Conservation (phyloP, 2,329 filamentous ascomycete species). For the Pseudocercospora crystallina region DNA sequence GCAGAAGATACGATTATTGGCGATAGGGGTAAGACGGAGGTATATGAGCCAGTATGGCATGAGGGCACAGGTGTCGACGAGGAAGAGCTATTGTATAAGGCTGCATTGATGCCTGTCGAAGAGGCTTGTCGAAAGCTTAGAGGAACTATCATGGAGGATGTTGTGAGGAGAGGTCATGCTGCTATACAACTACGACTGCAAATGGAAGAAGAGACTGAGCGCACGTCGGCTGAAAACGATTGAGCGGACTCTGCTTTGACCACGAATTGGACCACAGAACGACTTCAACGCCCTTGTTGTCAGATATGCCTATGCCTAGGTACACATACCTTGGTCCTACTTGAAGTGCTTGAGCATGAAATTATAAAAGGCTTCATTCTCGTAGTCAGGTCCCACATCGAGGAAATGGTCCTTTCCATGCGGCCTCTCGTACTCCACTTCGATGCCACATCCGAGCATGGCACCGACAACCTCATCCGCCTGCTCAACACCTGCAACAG, state of each 20-base stretch:
- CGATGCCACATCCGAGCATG: slow-evolving; percentile 27
- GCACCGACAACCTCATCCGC: slow-evolving; percentile 33
- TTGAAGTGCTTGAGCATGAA: slow-evolving; percentile 31
- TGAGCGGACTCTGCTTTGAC: too few relatives aligned
- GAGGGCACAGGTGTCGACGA: slow-evolving; percentile 50
- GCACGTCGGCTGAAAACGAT: too few relatives aligned
- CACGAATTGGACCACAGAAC: too few relatives aligned
- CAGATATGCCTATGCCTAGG: too few relatives aligned
- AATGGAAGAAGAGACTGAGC: slow-evolving; percentile 24
- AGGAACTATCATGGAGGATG: slow-evolving; percentile 45
- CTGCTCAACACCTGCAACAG: slow-evolving; percentile 32
- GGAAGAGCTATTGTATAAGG: slow-evolving; percentile 47
- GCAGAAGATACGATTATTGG: slow-evolving; percentile 35
- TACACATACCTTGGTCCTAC: background rate
- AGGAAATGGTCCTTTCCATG: slow-evolving; percentile 31
- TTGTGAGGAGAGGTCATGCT: slow-evolving; percentile 48
- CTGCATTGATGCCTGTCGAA: slow-evolving; percentile 42
- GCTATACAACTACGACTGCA: slow-evolving; percentile 41
- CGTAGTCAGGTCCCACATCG: slow-evolving; percentile 25
- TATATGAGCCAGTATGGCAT: slow-evolving; percentile 48
- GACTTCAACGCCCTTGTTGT: too few relatives aligned
- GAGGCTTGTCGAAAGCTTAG: slow-evolving; percentile 44
- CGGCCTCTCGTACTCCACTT: slow-evolving; percentile 29
- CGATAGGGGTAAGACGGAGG: slow-evolving; percentile 37
- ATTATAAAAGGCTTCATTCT: slow-evolving; percentile 29